phyloP scores from a whole-genome alignment of 441 rosid genomes.

The Adansonia gregorii region DNA sequence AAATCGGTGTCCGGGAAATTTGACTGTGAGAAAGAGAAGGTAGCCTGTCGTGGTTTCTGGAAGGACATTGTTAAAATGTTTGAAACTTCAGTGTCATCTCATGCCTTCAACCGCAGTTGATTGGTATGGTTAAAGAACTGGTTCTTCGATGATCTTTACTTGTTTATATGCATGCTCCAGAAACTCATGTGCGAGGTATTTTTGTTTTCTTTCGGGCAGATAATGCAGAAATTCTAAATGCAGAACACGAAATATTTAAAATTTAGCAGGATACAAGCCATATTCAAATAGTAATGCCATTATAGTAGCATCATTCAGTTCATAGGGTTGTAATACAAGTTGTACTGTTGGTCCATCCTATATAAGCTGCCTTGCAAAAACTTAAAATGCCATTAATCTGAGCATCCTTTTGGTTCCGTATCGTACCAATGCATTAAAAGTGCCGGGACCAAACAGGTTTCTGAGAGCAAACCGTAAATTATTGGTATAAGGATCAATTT shows the following conservation, averaged over 20 bases:
- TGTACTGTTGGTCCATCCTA: neutral
- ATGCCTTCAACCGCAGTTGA: neutral
- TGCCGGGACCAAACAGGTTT: neutral
- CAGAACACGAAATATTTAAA: neutral
- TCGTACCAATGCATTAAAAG: neutral
- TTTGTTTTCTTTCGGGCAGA: neutral
- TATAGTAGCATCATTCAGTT: neutral
- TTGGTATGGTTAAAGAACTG: neutral
- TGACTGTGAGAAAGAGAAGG: neutral
- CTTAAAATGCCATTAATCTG: neutral
- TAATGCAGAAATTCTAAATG: neutral
- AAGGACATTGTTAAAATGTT: constrained; percentile 8
- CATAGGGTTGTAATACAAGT: neutral
- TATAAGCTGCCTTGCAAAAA: no score
- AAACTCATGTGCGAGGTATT: neutral
- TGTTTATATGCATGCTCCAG: neutral
- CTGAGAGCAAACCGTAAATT: neutral
- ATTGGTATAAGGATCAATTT: neutral
- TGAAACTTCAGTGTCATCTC: neutral
- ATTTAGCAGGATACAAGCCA: neutral
- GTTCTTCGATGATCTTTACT: neutral
- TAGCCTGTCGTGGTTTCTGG: neutral
- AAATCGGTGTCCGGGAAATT: neutral
- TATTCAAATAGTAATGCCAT: neutral
- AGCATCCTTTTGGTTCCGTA: neutral